Evolutionary conservation across 495 filamentous ascomycete species (phyloP).

Genomic region (Pseudevernia furfuracea): DNA sequence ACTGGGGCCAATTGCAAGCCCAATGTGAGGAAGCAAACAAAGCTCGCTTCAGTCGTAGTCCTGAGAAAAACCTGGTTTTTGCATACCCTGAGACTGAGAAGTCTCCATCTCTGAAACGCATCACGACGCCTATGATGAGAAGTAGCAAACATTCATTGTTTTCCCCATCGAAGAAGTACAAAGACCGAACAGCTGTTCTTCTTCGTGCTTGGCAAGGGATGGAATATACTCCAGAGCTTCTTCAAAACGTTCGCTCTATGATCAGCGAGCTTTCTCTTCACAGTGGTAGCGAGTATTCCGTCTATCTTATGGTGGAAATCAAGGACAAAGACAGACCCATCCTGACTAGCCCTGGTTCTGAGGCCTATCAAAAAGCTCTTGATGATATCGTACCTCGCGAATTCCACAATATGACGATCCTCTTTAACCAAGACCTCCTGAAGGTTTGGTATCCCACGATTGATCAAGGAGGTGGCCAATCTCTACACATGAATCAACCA

Average conservation of each 20-base stretch:
- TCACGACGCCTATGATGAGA: neutral
- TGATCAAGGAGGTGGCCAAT: neutral
- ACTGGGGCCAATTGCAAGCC: neutral
- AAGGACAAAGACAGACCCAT: neutral
- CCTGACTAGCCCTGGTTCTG: neutral
- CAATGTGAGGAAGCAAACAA: neutral
- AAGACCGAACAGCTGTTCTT: neutral
- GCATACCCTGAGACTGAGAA: neutral
- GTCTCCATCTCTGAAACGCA: neutral
- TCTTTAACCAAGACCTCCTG: neutral
- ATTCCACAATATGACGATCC: neutral
- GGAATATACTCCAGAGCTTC: slow-evolving; percentile 59
- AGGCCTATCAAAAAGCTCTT: neutral
- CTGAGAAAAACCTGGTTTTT: neutral
- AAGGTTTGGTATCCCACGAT: neutral
- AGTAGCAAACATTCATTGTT: neutral
- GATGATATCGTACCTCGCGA: neutral
- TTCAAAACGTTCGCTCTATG: slow-evolving; percentile 60
- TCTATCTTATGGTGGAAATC: neutral
- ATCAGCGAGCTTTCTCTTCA: slow-evolving; percentile 63
- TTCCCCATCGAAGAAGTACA: neutral
- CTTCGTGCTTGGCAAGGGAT: slow-evolving; percentile 25
- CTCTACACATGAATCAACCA: neutral
- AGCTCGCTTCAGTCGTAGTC: neutral
- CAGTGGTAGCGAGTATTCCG: slow-evolving; percentile 65